Evolutionary conservation across 345 rosid genomes (phyloP).

Genomic region (Chamaenerion angustifolium): DNA sequence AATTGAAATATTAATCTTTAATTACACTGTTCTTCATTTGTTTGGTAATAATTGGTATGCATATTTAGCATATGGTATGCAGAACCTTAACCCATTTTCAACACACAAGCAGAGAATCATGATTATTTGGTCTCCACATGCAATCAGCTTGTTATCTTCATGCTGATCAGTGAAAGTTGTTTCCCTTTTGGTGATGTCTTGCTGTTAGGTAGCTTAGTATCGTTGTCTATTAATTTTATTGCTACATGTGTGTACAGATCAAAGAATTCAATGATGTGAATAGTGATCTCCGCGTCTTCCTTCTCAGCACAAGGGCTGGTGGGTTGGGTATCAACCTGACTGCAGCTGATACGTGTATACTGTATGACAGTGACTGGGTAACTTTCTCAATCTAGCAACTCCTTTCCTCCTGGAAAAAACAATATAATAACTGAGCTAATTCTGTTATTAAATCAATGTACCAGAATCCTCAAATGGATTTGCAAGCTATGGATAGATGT

Average conservation of each 20-base stretch:
- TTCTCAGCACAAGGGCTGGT: slow-evolving; percentile 95
- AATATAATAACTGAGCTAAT: too few relatives aligned
- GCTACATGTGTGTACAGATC: slow-evolving; percentile 33
- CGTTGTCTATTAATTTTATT: not conserved
- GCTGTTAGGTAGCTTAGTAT: not conserved
- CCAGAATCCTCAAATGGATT: slow-evolving; percentile 97
- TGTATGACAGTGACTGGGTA: slow-evolving; percentile 99
- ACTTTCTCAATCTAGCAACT: slow-evolving; percentile 2
- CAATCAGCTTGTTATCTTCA: too few relatives aligned
- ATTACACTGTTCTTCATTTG: too few relatives aligned
- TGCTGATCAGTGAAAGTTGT: too few relatives aligned
- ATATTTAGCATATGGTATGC: too few relatives aligned
- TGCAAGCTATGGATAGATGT: slow-evolving; percentile 99
- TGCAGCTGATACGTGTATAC: slow-evolving; percentile 87
- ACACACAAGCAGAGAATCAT: too few relatives aligned
- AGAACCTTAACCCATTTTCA: too few relatives aligned
- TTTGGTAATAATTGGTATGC: too few relatives aligned
- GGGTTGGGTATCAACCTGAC: slow-evolving; percentile 98
- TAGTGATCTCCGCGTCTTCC: slow-evolving; percentile 53
- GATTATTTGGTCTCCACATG: too few relatives aligned
- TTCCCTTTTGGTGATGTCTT: not conserved
- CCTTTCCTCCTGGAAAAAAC: not conserved
- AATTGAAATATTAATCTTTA: too few relatives aligned
- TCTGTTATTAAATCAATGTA: slow-evolving; percentile 7
- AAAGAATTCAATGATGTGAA: slow-evolving; percentile 62